Evolutionary conservation across 2,329 filamentous ascomycete species (phyloP).

Genomic region (Rhinocladiella mackenziei): DNA sequence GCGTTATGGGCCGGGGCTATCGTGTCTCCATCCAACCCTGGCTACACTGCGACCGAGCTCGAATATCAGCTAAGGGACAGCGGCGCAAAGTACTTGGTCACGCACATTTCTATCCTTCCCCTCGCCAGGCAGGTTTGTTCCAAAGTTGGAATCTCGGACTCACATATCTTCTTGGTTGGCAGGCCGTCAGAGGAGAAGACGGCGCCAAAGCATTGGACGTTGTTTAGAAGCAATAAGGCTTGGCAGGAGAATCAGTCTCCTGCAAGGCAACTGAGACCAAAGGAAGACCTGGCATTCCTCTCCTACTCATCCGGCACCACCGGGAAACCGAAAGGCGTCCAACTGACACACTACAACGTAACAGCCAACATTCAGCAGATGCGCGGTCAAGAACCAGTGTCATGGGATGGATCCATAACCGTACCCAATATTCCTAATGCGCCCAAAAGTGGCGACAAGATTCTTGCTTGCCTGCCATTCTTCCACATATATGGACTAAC

Average conservation of each 20-base stretch:
- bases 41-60: conserved; percentile 77
- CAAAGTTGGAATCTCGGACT: neutral
- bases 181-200: neutral
- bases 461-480: conserved; percentile 53
- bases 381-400: neutral
- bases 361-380: neutral
- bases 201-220: neutral
- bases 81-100: neutral
- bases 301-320: conserved; percentile 1
- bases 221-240: too few species aligned
- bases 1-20: conserved; percentile 77
- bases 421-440: neutral
- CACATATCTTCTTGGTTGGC: neutral
- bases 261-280: neutral
- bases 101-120: neutral
- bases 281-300: neutral
- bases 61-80: conserved; percentile 73
- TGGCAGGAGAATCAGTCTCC: too few species aligned
- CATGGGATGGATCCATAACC: neutral
- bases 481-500: conserved; percentile 78
- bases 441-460: neutral
- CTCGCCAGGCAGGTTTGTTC: neutral
- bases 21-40: conserved; percentile 79
- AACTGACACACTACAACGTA: neutral
- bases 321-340: conserved; percentile 5